Conservation (phyloP, 1,284 basidiomycete species). For the Agroathelia rolfsii region DNA sequence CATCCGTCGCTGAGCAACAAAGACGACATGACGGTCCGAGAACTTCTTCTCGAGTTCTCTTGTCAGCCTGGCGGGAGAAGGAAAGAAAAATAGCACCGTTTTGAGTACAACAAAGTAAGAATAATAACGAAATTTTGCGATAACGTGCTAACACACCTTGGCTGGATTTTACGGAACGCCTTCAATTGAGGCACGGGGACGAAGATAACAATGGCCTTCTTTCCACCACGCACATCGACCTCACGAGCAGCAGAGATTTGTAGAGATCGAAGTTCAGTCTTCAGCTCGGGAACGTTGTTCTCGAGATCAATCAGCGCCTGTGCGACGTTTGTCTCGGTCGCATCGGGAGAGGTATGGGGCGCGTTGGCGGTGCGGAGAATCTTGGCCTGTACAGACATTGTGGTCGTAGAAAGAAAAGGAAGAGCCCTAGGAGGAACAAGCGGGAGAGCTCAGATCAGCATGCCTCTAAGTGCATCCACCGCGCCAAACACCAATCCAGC, state of each 20-base stretch:
- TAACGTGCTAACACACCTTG: constrained; percentile 57
- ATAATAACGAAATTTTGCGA: constrained; percentile 2
- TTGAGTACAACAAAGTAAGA: constrained; percentile 5
- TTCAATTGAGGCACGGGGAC: constrained; percentile 97
- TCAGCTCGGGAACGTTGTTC: constrained; percentile 96
- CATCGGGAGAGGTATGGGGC: constrained; percentile 80
- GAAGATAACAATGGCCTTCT: constrained; percentile 99
- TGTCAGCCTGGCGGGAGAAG: constrained; percentile 61
- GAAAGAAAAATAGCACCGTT: too few species aligned
- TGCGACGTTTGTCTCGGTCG: constrained; percentile 87
- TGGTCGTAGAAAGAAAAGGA: constrained; percentile 26
- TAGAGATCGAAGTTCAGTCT: constrained; percentile 89
- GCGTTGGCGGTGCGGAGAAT: constrained; percentile 96
- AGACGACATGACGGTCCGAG: constrained; percentile 97
- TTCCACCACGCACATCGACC: constrained; percentile 97
- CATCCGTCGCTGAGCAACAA: constrained; percentile 98
- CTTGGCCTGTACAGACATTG: constrained; percentile 77
- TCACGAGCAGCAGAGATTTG: constrained; percentile 98
- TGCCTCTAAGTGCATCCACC: constrained; percentile 25
- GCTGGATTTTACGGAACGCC: constrained; percentile 98
- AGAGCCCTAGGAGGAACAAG: constrained; percentile 17
- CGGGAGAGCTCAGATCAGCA: constrained; percentile 14
- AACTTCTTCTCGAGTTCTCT: constrained; percentile 99
- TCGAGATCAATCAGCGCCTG: constrained; percentile 98
- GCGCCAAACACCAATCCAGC: constrained; percentile 30